These are phyloP conservation scores for Echites panduratus DNA, from an alignment of 257 asterid species.

Conservation along the genomic window DNA sequence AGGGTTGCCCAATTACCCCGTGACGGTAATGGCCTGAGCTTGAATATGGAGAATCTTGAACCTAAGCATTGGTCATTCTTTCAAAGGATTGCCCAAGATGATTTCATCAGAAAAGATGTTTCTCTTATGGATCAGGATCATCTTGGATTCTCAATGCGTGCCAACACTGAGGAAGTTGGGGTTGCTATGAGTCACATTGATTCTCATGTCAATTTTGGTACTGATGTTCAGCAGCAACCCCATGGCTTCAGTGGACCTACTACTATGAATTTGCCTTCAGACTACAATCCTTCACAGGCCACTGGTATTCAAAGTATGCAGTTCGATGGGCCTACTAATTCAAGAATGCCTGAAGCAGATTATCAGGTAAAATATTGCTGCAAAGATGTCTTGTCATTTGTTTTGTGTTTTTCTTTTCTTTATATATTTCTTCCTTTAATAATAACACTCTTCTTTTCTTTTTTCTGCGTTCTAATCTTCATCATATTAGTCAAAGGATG, in stretches of 20 bases:
- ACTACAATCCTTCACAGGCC: constrained; percentile 46
- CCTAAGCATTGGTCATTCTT: constrained; percentile 79
- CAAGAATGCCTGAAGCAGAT: constrained; percentile 40
- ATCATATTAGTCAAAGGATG: constrained; percentile 38
- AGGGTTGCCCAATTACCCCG: constrained; percentile 35
- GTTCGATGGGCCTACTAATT: constrained; percentile 32
- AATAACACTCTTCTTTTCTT: constrained; percentile 2
- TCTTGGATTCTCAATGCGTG: constrained; percentile 39
- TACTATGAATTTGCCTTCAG: constrained; percentile 47
- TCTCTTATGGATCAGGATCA: constrained; percentile 98
- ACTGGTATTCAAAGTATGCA: constrained; percentile 38
- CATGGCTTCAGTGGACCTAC: constrained; percentile 31
- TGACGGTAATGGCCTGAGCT: constrained; percentile 66
- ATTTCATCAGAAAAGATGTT: constrained; percentile 49
- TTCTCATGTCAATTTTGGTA: constrained; percentile 32
- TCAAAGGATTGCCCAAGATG: constrained; percentile 67
- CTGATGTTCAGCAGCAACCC: constrained; percentile 39
- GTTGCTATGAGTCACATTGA: constrained; percentile 32
- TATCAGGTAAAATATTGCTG: constrained; percentile 43
- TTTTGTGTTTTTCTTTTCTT: not conserved
- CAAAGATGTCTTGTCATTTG: not conserved
- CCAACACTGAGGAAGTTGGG: constrained; percentile 45
- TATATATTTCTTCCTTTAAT: not conserved
- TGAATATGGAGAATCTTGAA: constrained; percentile 64
- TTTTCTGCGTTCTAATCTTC: constrained; percentile 11